These are phyloP conservation scores for Pseudozyma thailandica DNA, from an alignment of 1,284 basidiomycete genomes.

Conservation along the genomic window DNA sequence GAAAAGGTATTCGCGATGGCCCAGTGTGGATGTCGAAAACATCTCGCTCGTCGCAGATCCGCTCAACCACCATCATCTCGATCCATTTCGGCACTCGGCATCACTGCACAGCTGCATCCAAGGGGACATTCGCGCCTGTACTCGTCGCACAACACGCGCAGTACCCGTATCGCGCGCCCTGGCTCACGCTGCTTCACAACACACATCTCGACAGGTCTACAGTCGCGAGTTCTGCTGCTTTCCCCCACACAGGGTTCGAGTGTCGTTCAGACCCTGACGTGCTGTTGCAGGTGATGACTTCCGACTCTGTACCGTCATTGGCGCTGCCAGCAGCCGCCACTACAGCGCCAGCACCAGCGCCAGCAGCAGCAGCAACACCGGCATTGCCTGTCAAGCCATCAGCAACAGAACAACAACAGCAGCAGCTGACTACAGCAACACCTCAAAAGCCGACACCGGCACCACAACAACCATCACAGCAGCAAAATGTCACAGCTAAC, in stretches of 20 bases:
- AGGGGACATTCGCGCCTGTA: slow-evolving; percentile 2
- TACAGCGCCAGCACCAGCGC: neutral
- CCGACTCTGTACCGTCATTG: slow-evolving; percentile 26
- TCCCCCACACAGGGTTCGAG: too few species aligned
- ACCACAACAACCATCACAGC: slow-evolving; percentile 10
- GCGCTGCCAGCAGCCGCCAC: slow-evolving; percentile 30
- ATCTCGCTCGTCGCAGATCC: slow-evolving; percentile 14
- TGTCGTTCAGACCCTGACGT: too few species aligned
- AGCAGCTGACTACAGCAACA: slow-evolving; percentile 13
- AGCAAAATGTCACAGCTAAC: slow-evolving; percentile 41
- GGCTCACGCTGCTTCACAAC: neutral
- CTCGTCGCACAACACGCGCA: neutral
- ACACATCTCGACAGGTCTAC: too few species aligned
- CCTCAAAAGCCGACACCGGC: slow-evolving; percentile 10
- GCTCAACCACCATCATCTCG: slow-evolving; percentile 25
- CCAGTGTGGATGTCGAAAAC: slow-evolving; percentile 10
- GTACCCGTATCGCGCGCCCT: neutral
- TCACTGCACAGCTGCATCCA: slow-evolving; percentile 14
- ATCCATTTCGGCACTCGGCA: slow-evolving; percentile 13
- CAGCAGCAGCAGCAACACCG: neutral
- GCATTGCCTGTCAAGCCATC: neutral
- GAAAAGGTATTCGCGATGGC: slow-evolving; percentile 9
- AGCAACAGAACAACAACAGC: slow-evolving; percentile 18
- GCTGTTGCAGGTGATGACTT: slow-evolving; percentile 14
- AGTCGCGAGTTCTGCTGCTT: too few species aligned